A percentile compares a stretch with the other conserved stretches of the same genome.
These are phyloP conservation scores for Hibiscus tridactylites DNA, from an alignment of 345 rosid species.

Conservation along the genomic window DNA sequence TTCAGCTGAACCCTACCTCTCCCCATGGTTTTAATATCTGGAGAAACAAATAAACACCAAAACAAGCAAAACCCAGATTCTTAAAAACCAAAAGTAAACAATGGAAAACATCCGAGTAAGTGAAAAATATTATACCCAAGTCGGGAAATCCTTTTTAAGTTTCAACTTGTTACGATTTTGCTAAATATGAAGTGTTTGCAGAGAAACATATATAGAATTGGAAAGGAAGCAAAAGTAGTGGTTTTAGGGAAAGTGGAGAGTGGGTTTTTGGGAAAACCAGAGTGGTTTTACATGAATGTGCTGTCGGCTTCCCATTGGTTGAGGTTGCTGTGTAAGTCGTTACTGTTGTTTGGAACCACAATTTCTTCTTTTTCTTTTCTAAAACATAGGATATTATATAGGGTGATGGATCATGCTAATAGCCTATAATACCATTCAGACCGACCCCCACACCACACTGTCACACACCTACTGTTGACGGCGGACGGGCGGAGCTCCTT, in stretches of 20 bases:
- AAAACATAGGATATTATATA: not conserved
- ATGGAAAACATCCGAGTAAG: not conserved
- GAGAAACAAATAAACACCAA: no score
- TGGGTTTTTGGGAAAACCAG: slow-evolving; percentile 18
- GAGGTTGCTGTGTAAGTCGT: not conserved
- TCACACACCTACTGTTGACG: not conserved
- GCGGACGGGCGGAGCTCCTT: not conserved
- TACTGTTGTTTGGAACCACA: not conserved
- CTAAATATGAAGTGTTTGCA: slow-evolving; percentile 14
- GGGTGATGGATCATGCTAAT: not conserved
- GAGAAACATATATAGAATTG: slow-evolving; percentile 21
- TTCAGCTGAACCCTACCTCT: slow-evolving; percentile 84
- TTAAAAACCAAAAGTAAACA: not conserved
- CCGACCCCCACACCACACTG: not conserved
- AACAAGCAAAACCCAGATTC: not conserved
- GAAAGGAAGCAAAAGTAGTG: not conserved
- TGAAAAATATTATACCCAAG: not conserved
- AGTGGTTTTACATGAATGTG: slow-evolving; percentile 14
- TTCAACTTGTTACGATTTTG: slow-evolving; percentile 1
- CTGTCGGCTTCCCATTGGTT: slow-evolving; percentile 31
- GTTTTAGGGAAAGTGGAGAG: slow-evolving; percentile 1
- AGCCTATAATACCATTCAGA: not conserved
- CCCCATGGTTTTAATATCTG: slow-evolving; percentile 27
- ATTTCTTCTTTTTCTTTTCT: not conserved
- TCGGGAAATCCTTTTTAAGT: not conserved